Evolutionary conservation across 345 rosid species (phyloP).

Genomic region (Ailanthus altissimus): DNA sequence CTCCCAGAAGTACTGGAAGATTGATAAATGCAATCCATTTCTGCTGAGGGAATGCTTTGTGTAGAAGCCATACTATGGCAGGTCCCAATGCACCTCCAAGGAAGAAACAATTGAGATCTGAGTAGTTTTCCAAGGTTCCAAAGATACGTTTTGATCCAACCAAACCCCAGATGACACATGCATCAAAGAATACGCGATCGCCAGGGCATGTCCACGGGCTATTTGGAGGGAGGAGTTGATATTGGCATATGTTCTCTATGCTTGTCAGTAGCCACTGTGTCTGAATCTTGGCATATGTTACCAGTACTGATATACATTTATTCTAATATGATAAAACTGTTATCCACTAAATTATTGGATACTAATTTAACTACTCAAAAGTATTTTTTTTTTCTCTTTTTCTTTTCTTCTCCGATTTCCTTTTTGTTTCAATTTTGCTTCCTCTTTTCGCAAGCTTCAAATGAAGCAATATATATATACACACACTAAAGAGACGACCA

Average conservation of each 20-base stretch:
- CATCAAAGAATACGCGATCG: constrained; percentile 59
- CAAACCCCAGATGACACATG: constrained; percentile 62
- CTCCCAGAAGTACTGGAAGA: constrained; percentile 53
- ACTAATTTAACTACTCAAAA: no score
- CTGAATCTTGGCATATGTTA: no score
- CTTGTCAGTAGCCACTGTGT: constrained; percentile 54
- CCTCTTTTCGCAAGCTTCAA: no score
- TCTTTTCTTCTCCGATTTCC: no score
- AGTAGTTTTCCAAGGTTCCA: constrained; percentile 46
- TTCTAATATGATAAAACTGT: no score
- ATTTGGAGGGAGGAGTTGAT: constrained; percentile 49
- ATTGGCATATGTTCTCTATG: constrained; percentile 54
- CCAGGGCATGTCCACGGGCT: constrained; percentile 67
- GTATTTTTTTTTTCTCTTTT: no score
- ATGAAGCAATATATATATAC: no score
- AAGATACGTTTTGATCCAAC: constrained; percentile 60
- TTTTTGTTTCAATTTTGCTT: no score
- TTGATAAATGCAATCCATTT: constrained; percentile 54
- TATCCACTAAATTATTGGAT: no score
- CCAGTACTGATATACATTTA: no score
- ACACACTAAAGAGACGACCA: no score
- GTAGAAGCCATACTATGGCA: constrained; percentile 42
- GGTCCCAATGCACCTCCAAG: constrained; percentile 56
- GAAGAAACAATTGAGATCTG: constrained; percentile 63
- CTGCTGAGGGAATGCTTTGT: constrained; percentile 43